Evolutionary conservation across 306 rosid genomes (phyloP), one percentile per base, ranked within the genome.

Genomic region (Nissolia schottii): DNA sequence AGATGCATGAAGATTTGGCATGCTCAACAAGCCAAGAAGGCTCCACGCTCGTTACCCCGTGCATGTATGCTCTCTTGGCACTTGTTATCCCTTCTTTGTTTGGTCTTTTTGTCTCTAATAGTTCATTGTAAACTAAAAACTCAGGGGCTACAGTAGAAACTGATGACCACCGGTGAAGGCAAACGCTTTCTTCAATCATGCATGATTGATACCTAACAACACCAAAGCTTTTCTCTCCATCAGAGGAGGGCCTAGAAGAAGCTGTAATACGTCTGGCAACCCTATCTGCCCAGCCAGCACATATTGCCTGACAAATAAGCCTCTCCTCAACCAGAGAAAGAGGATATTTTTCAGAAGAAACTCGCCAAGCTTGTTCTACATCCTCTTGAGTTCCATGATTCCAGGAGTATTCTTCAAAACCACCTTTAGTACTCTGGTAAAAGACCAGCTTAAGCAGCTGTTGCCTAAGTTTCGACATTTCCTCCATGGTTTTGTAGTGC

Each of bases 281-380:
- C 88, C 91, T 86, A 67, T 94, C 98, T 45, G 92, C 95, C 98
- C 98, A 94, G 77, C 98, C 98, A 79, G 97, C 97, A 83, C 98
- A 94, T 59, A 94, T 86, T 22, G 94, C 93, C 85, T 86, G 94
- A 73, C 95, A 73, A 49, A 93, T 77, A 67, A 91, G 82, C 79
- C 87, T 83, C 84, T 93, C 96, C 79, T 89, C 98, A 29, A 82
- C 77, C 68, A 86, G 73, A 18, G 75, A 81, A 43, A 93, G 90
- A 49, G 96, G 97, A 71, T 81, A 83, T 60, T 80, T 88, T 24
- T 49, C 76, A 51, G 83, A 81, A 25, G 89, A 75, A 62, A 79
- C 83, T 50, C 67, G 72, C 97, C 97, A 91, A 32, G 75, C 87
- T 28, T 34, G 76, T 76, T 91, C 96, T 50, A 85, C 85, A 15